Conservation (phyloP, 73 alveolate species). For the Paramecium pentaurelia region DNA sequence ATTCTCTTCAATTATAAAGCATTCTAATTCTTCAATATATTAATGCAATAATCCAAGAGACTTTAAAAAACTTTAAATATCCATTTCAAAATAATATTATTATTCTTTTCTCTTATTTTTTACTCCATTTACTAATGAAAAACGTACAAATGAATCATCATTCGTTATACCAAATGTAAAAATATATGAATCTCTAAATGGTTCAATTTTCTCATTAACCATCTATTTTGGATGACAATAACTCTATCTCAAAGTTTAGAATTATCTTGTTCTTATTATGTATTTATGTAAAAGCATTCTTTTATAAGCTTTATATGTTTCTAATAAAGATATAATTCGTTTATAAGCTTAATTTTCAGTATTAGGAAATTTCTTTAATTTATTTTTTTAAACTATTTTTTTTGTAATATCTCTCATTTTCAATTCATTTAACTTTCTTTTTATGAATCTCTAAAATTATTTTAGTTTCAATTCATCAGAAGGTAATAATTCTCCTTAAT, state of each 20-base stretch:
- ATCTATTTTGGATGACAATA: neutral
- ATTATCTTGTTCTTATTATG: neutral
- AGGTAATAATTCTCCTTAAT: neutral
- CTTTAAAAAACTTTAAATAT: neutral
- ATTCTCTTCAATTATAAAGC: neutral
- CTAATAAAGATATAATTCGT: neutral
- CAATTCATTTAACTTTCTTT: neutral
- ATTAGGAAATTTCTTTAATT: constrained; percentile 9
- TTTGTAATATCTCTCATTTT: neutral
- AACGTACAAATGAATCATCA: neutral
- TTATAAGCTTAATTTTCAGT: neutral
- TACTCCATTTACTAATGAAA: neutral
- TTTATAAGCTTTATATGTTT: neutral
- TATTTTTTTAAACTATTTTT: neutral
- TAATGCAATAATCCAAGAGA: neutral
- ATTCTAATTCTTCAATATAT: neutral
- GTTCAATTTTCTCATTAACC: neutral
- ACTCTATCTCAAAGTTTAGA: neutral
- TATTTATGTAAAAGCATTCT: neutral
- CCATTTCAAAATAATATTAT: neutral
- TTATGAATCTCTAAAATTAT: neutral
- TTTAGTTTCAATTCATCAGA: constrained; percentile 30
- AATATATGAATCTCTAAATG: neutral
- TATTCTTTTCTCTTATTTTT: neutral
- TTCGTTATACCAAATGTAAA: neutral